A percentile compares a stretch with the other conserved stretches of the same genome.
These are phyloP conservation scores for Symmetrospora coprosmae DNA, from an alignment of 768 basidiomycete species.

Conservation along the genomic window DNA sequence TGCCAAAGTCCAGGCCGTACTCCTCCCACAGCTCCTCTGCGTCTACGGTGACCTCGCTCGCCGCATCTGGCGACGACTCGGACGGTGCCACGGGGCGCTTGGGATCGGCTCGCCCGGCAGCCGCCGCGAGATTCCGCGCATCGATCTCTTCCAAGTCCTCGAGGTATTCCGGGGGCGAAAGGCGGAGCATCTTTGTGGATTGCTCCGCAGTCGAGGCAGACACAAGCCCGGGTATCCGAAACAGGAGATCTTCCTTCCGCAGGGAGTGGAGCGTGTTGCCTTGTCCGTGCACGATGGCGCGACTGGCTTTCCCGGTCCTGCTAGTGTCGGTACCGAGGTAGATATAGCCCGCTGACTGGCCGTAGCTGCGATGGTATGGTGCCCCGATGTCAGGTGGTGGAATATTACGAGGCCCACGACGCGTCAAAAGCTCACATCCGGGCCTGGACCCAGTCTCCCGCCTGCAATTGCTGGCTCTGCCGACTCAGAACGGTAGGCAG, in stretches of 20 bases:
- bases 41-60: neutral
- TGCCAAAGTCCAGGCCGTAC: neutral
- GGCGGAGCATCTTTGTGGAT: neutral
- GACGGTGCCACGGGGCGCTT: too few species aligned
- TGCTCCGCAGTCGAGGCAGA: neutral
- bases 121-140: too few species aligned
- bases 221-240: neutral
- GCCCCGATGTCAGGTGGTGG: too few species aligned
- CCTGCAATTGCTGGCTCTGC: neutral
- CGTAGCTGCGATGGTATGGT: neutral
- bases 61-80: too few species aligned
- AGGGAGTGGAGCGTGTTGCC: neutral
- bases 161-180: constrained; percentile 1
- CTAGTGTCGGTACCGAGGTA: constrained; percentile 6
- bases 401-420: too few species aligned
- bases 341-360: neutral
- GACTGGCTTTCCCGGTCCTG: neutral
- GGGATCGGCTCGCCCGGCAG: too few species aligned
- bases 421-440: neutral
- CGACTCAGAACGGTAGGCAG: too few species aligned
- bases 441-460: constrained; percentile 16
- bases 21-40: neutral
- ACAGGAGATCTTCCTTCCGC: constrained; percentile 4
- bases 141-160: neutral
- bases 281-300: neutral